Base-by-base conservation (phyloP, 2,329 filamentous ascomycete genomes). In the Penicillium sp. region DNA sequence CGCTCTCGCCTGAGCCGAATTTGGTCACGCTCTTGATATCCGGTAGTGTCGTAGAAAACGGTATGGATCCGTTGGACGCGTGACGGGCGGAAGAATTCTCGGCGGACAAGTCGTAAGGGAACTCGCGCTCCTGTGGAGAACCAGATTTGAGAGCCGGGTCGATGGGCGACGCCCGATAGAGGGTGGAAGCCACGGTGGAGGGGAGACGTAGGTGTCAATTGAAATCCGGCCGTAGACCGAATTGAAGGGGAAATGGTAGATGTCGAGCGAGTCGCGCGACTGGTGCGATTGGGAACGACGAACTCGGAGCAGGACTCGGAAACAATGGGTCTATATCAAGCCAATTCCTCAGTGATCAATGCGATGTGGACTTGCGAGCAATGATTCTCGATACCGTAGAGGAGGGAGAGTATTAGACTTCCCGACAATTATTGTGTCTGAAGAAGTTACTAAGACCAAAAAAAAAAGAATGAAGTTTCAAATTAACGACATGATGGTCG, bases 161-260 rank as follows among this genome's bases (percentile, higher is more conserved):
- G 72, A 83, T 79, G 79, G 82, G 79, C 78, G 82, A 79, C 64
- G 83, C 81, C 81, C 81, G 78, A 69, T 83, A 84, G 57, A 84
- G 77, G 70, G 84, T 76, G 69, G 81, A 79, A 75, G 82, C 82
- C 74, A 85, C 81, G 70, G 82, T 81, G 75, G 81, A 85, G 77
- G 83, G 79, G 80, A 80, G 83, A 68, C 61, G 67, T 68, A 68
- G 71, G 67, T 65, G 53, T 60, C 47, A 41, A 63, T 70, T 64
- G 60, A 74, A 71, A 73, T 72, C 62, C 67, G 68, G 68, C 59
- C 66, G 48, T 55, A 51, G 62, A 73, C 70, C 71, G 71, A 73
- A 73, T 67, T 65, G 60, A 53, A 60, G 53, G 39, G 44, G 9
- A 34, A 47, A 36, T 9, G 36, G 49, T 34, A 23, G 10, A 19